A percentile compares a stretch with the other conserved stretches of the same genome.
Evolutionary conservation across 176 grass and related monocot genomes (phyloP).

Genomic region (Musa troglodytarum): DNA sequence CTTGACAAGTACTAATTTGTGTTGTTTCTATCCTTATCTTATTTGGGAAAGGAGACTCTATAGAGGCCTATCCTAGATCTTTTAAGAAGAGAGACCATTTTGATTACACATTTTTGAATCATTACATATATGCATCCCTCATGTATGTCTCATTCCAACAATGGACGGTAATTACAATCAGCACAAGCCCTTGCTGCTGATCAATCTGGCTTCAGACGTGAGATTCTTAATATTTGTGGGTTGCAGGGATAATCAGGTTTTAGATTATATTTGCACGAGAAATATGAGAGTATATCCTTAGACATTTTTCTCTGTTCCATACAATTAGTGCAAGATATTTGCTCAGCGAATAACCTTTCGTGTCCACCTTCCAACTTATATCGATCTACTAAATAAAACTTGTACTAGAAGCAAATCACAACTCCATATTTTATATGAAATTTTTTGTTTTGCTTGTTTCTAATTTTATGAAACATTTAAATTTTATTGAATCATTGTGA

Average conservation of each 20-base stretch:
- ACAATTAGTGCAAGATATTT: neutral
- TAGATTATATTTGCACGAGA: too few species aligned
- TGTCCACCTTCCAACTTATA: neutral
- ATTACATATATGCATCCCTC: neutral
- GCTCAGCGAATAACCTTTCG: too few species aligned
- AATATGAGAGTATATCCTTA: too few species aligned
- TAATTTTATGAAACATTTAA: constrained; percentile 8
- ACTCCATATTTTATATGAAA: neutral
- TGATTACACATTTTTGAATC: neutral
- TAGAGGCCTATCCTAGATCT: neutral
- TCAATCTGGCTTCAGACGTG: too few species aligned
- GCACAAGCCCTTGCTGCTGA: too few species aligned
- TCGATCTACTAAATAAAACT: neutral
- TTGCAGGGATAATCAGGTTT: too few species aligned
- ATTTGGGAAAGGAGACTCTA: neutral
- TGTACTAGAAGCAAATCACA: neutral
- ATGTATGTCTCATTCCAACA: too few species aligned
- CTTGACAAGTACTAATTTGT: neutral
- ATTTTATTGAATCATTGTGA: constrained; percentile 47
- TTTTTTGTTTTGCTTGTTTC: neutral
- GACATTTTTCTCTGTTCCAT: neutral
- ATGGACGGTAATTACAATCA: too few species aligned
- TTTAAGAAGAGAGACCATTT: neutral
- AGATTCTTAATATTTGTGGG: too few species aligned
- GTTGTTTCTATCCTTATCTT: too few species aligned